Evolutionary conservation across 2,329 filamentous ascomycete genomes (phyloP).

Genomic region (Aspergillus ibericus): DNA sequence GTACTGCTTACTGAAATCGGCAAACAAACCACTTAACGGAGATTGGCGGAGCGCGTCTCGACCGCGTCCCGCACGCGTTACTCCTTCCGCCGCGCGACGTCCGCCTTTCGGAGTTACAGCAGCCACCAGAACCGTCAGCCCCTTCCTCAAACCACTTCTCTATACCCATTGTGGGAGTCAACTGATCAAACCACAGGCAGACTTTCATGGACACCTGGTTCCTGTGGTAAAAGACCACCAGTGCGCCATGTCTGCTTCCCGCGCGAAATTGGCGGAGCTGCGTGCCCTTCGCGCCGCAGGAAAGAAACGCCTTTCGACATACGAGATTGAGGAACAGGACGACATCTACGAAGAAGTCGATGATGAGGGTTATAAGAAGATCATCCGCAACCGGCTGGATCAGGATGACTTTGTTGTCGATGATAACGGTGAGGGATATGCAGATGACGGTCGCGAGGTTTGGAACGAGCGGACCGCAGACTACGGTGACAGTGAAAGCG

Average conservation of each 20-base stretch:
- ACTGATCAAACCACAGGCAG: not conserved
- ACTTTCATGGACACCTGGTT: constrained; percentile 6
- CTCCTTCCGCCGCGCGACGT: constrained; percentile 19
- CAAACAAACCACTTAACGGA: constrained; percentile 23
- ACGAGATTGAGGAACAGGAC: constrained; percentile 80
- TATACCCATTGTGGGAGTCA: constrained; percentile 2
- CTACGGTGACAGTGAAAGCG: constrained; percentile 63
- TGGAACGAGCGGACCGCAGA: constrained; percentile 70
- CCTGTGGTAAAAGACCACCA: not conserved
- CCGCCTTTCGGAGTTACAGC: constrained; percentile 4
- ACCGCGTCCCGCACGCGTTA: constrained; percentile 25
- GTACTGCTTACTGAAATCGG: not conserved
- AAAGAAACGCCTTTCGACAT: constrained; percentile 85
- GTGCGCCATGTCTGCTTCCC: constrained; percentile 34
- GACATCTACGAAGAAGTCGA: constrained; percentile 95
- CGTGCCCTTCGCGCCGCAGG: constrained; percentile 80
- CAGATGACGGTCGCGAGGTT: constrained; percentile 90
- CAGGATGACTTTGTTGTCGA: constrained; percentile 98
- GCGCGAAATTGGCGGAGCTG: constrained; percentile 64
- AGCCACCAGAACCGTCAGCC: constrained; percentile 4
- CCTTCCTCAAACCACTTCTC: constrained; percentile 14
- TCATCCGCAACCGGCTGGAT: constrained; percentile 83
- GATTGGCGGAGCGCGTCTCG: constrained; percentile 25
- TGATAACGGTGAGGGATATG: constrained; percentile 96
- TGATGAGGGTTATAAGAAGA: constrained; percentile 95